Base-by-base conservation (phyloP, 441 rosid genomes). In the Manihot esculenta region DNA sequence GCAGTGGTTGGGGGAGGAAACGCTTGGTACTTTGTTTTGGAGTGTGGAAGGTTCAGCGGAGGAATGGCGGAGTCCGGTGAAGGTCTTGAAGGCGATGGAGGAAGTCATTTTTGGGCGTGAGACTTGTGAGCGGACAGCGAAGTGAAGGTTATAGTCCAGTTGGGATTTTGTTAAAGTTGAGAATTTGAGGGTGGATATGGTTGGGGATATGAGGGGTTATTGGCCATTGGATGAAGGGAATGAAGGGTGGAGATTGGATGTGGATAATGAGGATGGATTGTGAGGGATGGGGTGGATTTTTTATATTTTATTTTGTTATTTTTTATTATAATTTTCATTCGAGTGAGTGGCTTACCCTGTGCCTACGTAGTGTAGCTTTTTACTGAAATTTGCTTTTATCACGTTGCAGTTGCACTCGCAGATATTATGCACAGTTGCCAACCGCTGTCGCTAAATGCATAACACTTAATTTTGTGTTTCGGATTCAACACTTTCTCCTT, bases 31-130 rank as follows among this genome's bases (percentile, higher is more conserved):
- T 20, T 64, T 79, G 74, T 72, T 35, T 71, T 76, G 51, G 77
- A 83, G 68, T 1, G 68, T 80, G 54, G 83, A 75, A 0, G 76
- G 80, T 1, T 80, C 82, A 10, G 24, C 11, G 50, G 91, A 38
- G 56, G 84, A 74, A 59, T 79, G 87, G 66, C 89, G 92, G 78
- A 88, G 93, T 24, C 93, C 96, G 59, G 86, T 84, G 85, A 86
- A 87, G 80, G 90, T 80, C 69, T 86, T 91, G 88, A 91, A 83
- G 70, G 84, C 82, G 48, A 85, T 13, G 15, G 93, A 78, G 64
- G 78, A 74, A 48, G 91, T 76, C 91, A 86, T 87, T 57, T 45
- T n/a, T 1, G n/a, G 24, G 45, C 60, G 47, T 1, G 56, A 2
- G 73, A 18, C 14, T 5, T 24, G 12, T 70, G n/a, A 35, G 2